Evolutionary conservation across 2,329 filamentous ascomycete genomes (phyloP), one percentile per base, ranked within the genome.

Genomic region (Parasarocladium wereldwijsianum): DNA sequence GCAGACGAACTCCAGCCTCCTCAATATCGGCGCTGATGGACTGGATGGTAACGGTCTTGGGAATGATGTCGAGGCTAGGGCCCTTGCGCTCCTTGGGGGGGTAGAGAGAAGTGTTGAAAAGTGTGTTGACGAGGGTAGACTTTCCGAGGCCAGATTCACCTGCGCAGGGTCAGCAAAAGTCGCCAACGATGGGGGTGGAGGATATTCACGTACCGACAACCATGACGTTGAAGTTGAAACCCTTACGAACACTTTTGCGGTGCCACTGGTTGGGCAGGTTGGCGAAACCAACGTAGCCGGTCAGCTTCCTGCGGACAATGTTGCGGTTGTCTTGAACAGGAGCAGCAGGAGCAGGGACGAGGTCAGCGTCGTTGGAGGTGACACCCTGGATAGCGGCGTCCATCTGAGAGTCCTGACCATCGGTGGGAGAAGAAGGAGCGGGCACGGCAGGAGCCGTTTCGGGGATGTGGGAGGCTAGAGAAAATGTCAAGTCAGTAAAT

Each of bases 151-250:
- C 90, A 53, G 90, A 98, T 76, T 98, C 90, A 72, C 90, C 90
- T 96, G 43, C 3, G 17, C 8, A 26, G n/a, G n/a, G 14, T 39
- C 11, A 42, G 36, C 16, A 8, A 12, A 16, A 20, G 5, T 13
- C 11, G 12, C 5, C 8, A 21, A 24, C n/a, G 16, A 20, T 6
- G 7, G 23, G 23, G 11, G 29, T 17, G 24, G 11, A 13, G 6
- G 18, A 3, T 9, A 15, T 17, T 13, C 20, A 77, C 86, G 52
- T 69, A 96, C 90, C 90, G 61, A 98, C 90, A 60, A 98, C 90
- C 90, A 98, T 98, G 45, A 98, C 90, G 55, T 98, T 98, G 71
- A 98, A 98, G 73, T 96, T 98, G 74, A 98, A 98, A 38, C 90
- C 90, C 64, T 98, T 98, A 54, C 90, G 84, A 50, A 98, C 90